Conservation (phyloP, 768 basidiomycete genomes). For the Leccinum imitatum region DNA sequence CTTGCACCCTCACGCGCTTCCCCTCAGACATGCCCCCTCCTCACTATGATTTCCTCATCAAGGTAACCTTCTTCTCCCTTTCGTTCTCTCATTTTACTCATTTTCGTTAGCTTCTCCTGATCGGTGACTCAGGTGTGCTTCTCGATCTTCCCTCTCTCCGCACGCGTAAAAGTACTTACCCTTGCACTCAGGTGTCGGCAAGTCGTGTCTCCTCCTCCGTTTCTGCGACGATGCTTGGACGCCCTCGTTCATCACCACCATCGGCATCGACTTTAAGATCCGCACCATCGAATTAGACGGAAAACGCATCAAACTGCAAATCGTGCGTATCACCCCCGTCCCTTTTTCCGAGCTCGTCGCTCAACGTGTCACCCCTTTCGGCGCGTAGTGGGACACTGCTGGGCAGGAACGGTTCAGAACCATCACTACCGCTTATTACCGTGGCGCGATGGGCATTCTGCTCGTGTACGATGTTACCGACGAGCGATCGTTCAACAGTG, state of each 20-base stretch:
- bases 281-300: slow-evolving; percentile 98
- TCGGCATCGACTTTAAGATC: slow-evolving; percentile 99
- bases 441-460: slow-evolving; percentile 97
- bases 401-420: slow-evolving; percentile 99
- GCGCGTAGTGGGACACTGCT: slow-evolving; percentile 92
- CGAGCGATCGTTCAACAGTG: slow-evolving; percentile 93
- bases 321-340: slow-evolving; percentile 56
- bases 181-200: slow-evolving; percentile 73
- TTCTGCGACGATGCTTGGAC: slow-evolving; percentile 99
- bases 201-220: slow-evolving; percentile 91
- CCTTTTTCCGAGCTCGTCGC: neutral
- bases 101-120: slow-evolving; percentile 74
- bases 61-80: slow-evolving; percentile 43
- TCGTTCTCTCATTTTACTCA: neutral
- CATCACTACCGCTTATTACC: slow-evolving; percentile 98
- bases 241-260: slow-evolving; percentile 98
- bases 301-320: slow-evolving; percentile 98
- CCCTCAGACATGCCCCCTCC: slow-evolving; percentile 71
- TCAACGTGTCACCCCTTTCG: neutral
- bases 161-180: slow-evolving; percentile 1
- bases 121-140: slow-evolving; percentile 92
- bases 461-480: slow-evolving; percentile 99
- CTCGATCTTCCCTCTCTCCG: neutral
- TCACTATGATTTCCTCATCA: slow-evolving; percentile 98
- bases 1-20: neutral